Evolutionary conservation across 2,329 filamentous ascomycete genomes (phyloP), one percentile per base, ranked within the genome.

Genomic region (Exophiala sideris): DNA sequence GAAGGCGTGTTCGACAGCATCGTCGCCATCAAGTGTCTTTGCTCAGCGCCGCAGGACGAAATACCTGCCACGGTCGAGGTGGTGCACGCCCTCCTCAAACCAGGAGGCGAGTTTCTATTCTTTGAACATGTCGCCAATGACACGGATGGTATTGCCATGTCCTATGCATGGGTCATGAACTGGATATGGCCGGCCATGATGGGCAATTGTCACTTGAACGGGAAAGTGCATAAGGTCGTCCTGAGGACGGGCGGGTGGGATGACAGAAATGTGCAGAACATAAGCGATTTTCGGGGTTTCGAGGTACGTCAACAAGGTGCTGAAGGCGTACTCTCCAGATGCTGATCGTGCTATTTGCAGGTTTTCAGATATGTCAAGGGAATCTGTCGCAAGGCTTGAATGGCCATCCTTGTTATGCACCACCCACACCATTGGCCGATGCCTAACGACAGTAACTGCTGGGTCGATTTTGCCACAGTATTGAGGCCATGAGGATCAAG

Each of bases 81-180:
- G 3, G 52, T 76, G n/a, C 73, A 71, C 57, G 68, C 68, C 47
- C 58, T 77, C 24, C 58, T 78, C 39, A 77, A 72, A 56, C 75
- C 75, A 0, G 75, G 75, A 1, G 75, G 75, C 10, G 70, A 67
- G 41, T 72, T 77, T 53, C 65, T 78, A 21, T 76, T 77, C 50
- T 77, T 75, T 71, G 75, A 78, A 57, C 75, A 77, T 52, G 56
- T 63, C 14, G 52, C 57, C 34, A 62, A 58, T 38, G 40, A 57
- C 33, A 39, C 48, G 0, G 58, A 61, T 33, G 12, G 6, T 10
- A 35, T 63, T n/a, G 59, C 61, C 24, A 47, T 40, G 51, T 40
- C 36, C 3, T 62, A 51, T 40, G 61, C 50, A n/a, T 59, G 56
- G 60, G n/a, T 60, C 10, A 9, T 60, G 3, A 52, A 59, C 18